Base-by-base conservation (phyloP, 1,139 yeast genomes). In the Ogataea hybrid region DNA sequence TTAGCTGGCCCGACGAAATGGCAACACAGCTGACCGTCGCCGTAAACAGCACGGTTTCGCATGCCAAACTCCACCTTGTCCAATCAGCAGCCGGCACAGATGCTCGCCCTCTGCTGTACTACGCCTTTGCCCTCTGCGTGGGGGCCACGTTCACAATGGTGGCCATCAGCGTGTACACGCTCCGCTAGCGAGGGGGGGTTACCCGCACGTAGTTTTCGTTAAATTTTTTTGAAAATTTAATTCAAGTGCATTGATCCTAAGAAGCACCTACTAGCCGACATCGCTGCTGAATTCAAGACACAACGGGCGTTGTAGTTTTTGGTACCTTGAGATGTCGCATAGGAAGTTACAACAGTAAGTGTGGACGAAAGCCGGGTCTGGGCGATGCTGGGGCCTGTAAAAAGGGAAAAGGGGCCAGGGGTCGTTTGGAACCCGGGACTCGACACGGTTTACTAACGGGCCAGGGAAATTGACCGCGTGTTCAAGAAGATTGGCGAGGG, bases 401-500 rank as follows among this genome's bases (percentile, higher is more conserved):
- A 15, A 21, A 21, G 22, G 21, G 21, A 7, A 20, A 20, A 20
- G 28, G 33, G 28, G 36, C 14, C 14, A 21, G 30, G 21, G 35
- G 28, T 11, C 25, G 27, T 5, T 16, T 25, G 10, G 20, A 11
- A 21, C 18, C 15, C 25, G 31, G 12, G 25, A 20, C 21, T 20
- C 21, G 21, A 35, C 20, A 14, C 34, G 25, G 16, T 8, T 30
- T 47, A 44, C 53, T 51, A 52, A 51, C 57, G 21, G 14, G 27
- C 23, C 28, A 62, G 67, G 61, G 94, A 84, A 69, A 79, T 84
- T 56, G 92, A 84, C 61, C 79, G 81, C 52, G 84, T 84, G 59
- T 83, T 83, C 69, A 84, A 84, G 64, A 84, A 83, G 69, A 81
- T 84, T 51, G 69, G 77, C 35, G 94, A 84, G 65, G 94, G 94